Base-by-base conservation (phyloP, 148 eudicot species). In the Rheum nobile region DNA sequence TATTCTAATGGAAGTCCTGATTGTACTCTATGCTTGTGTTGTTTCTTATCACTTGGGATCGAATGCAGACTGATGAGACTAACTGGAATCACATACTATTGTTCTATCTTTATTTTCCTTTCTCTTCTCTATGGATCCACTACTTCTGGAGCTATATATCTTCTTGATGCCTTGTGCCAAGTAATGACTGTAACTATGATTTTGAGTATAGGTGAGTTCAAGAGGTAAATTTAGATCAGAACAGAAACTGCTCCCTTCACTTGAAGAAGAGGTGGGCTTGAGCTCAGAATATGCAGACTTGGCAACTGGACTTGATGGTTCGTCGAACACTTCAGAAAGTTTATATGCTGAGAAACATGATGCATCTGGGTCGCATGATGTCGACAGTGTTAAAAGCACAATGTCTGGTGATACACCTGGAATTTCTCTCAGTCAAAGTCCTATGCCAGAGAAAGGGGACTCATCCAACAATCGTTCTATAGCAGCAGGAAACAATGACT, bases 241-340 rank as follows among this genome's bases (percentile, higher is more conserved):
- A 71, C 77, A 85, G 37, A 86, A 81, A 71, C 94, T 88, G 74
- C 96, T 86, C 68, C 87, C 90, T 77, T 87, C 90, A 65, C 88
- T 84, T 67, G 99, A 90, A 77, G 91, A 85, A 80, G 95, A 86
- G 77, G 75, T 77, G 5, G 86, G 85, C 54, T 75, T 81, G 75
- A 80, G 75, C 77, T 89, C 84, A 77, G 98, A 87, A 73, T 79
- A 82, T 80, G 77, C 89, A 54, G 93, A 86, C 75, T 88, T 87
- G 16, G 83, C 82, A 46, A 77, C 82, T 74, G 96, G 90, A 34
- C 72, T 82, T 71, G 96, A 95, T 79, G 97, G 81, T 72, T 88
- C 91, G 37, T 90, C 96, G 32, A 88, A 86, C 83, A 83, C 89
- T 38, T 92, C 97, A 29, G 97, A 77, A 80, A 92, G 90, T 81